These are phyloP conservation scores for Blastobotrys ciferrii DNA, from an alignment of 1,139 yeast species.

Conservation along the genomic window DNA sequence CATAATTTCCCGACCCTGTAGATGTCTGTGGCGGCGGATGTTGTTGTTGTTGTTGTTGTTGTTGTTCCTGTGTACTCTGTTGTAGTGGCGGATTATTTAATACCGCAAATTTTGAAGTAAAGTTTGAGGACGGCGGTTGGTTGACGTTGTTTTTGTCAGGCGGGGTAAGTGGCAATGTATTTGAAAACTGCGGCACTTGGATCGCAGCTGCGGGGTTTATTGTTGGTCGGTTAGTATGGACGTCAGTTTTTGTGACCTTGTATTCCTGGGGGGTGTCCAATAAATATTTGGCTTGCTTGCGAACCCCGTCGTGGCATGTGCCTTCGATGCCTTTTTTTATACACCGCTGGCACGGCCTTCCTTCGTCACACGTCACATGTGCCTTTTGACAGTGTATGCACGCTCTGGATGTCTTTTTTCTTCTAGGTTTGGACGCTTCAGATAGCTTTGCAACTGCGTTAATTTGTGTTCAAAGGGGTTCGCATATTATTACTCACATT, in stretches of 20 bases:
- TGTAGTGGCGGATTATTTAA: neutral
- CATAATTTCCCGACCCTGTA: conserved; percentile 18
- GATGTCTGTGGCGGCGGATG: too few relatives aligned
- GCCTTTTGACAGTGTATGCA: conserved; percentile 87
- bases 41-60: neutral
- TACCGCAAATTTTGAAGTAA: neutral
- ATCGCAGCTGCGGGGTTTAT: conserved; percentile 17
- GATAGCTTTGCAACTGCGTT: neutral
- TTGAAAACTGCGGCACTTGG: conserved; percentile 15
- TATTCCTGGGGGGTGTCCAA: conserved; percentile 25
- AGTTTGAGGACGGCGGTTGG: neutral
- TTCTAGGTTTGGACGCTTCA: conserved; percentile 27
- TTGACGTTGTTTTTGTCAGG: conserved; percentile 11
- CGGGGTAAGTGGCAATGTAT: conserved; percentile 16
- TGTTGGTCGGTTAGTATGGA: conserved; percentile 2
- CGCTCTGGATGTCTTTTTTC: conserved; percentile 75
- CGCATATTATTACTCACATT: neutral
- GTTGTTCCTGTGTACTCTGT: neutral
- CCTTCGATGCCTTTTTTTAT: conserved; percentile 62
- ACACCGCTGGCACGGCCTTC: conserved; percentile 80
- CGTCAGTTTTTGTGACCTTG: conserved; percentile 1
- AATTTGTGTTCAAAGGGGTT: neutral
- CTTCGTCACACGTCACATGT: conserved; percentile 82
- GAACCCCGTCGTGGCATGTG: conserved; percentile 82
- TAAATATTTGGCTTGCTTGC: conserved; percentile 79